Evolutionary conservation across 2,329 filamentous ascomycete genomes (phyloP), one percentile per base, ranked within the genome.

Genomic region (Colletotrichum trifolii): DNA sequence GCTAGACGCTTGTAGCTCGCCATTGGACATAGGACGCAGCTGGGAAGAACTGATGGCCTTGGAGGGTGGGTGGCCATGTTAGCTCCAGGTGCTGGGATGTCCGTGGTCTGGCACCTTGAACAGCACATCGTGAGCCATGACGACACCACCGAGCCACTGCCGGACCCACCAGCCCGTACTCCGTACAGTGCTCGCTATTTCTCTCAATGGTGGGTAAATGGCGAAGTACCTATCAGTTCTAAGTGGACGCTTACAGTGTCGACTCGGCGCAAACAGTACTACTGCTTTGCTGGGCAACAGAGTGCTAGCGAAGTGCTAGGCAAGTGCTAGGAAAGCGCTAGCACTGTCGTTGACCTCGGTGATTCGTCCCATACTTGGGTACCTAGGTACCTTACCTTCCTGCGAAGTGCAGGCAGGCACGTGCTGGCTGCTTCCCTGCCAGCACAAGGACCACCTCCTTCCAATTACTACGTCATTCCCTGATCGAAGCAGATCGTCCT

Each of bases 101-200:
- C 36, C 45, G 35, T 57, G 13, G 54, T 40, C 59, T 58, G 46
- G 47, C 47, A 35, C 59, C 60, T 17, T 56, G 49, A 35, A 60
- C 61, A 64, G 61, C 56, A 34, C 61, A 64, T 64, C 39, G 61
- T 64, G 56, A 43, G 13, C 53, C 60, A 67, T 67, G 64, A 67
- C 64, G 64, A 67, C 64, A 67, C 64, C 49, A 54, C 64, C 50
- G 54, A 60, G 60, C 64, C 64, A 67, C 54, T 67, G 54, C 60
- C 60, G 54, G 43, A 10, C 35, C 54, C 60, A 54, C 43, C 35
- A 46, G 17, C 13, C 15, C 17, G 38, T 34, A 35, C 43, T 43
- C 34, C 43, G 49, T 53, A 4, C 43, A 36, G 4, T 36, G 47
- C 9, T 15, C 7, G 5, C 12, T n/a, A 15, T 36, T 17, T 7